phyloP scores from a whole-genome alignment of 2,329 filamentous ascomycete species.

The Arthrobotrys entomopaga region DNA sequence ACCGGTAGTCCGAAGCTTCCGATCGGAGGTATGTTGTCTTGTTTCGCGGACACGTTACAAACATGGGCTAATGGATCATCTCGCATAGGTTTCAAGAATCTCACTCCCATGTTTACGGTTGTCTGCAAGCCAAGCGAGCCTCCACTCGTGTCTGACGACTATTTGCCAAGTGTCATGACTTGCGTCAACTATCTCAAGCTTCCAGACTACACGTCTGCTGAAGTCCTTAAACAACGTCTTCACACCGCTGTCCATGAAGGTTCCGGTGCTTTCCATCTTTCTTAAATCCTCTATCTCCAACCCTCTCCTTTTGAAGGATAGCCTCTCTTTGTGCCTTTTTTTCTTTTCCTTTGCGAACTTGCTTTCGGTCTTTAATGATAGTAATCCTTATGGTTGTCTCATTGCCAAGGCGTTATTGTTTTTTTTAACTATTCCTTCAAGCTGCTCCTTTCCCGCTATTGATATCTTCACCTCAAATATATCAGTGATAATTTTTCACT shows the following conservation, averaged over 20 bases:
- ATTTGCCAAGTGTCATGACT: slow-evolving; percentile 99
- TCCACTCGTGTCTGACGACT: slow-evolving; percentile 93
- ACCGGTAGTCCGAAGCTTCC: slow-evolving; percentile 97
- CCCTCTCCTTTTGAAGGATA: neutral
- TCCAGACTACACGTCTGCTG: slow-evolving; percentile 86
- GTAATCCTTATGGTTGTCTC: slow-evolving; percentile 14
- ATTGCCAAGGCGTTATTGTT: slow-evolving; percentile 47
- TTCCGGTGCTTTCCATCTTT: slow-evolving; percentile 96
- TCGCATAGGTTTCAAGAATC: slow-evolving; percentile 84
- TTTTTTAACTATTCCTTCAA: slow-evolving; percentile 6
- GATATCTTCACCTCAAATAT: neutral
- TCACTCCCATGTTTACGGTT: slow-evolving; percentile 98
- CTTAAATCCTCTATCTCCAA: slow-evolving; percentile 65
- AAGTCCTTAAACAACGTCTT: slow-evolving; percentile 80
- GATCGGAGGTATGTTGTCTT: slow-evolving; percentile 80
- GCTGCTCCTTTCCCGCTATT: slow-evolving; percentile 5
- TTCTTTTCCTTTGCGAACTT: neutral
- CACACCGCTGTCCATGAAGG: slow-evolving; percentile 90
- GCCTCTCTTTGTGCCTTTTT: neutral
- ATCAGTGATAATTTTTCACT: neutral
- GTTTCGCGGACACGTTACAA: slow-evolving; percentile 8
- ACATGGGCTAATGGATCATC: slow-evolving; percentile 41
- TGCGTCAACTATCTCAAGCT: slow-evolving; percentile 99
- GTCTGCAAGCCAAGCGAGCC: slow-evolving; percentile 98
- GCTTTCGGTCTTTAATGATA: slow-evolving; percentile 25